These are phyloP conservation scores for Raffaelea arxii DNA, from an alignment of 2,329 filamentous ascomycete species.

Conservation along the genomic window DNA sequence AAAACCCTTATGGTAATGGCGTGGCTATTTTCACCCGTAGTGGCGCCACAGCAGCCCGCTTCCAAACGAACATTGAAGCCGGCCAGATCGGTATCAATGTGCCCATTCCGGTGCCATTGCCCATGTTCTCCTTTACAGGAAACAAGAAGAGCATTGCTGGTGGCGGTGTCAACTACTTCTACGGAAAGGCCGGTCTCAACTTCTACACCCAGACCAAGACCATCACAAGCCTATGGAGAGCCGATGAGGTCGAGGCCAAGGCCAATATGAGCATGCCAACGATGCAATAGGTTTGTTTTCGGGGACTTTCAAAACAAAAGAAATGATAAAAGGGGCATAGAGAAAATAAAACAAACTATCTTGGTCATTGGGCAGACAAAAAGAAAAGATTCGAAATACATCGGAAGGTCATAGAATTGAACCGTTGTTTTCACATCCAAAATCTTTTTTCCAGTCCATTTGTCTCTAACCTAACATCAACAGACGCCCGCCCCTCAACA, in stretches of 20 bases:
- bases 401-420: too few relatives aligned
- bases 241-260: slow-evolving; percentile 78
- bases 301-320: too few relatives aligned
- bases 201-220: slow-evolving; percentile 99
- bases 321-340: background rate
- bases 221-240: slow-evolving; percentile 84
- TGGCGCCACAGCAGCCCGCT: slow-evolving; percentile 65
- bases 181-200: slow-evolving; percentile 81
- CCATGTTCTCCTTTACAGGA: slow-evolving; percentile 63
- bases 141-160: slow-evolving; percentile 89
- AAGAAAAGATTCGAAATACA: too few relatives aligned
- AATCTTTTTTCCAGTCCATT: too few relatives aligned
- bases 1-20: slow-evolving; percentile 80
- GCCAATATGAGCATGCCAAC: slow-evolving; percentile 81
- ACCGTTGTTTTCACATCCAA: too few relatives aligned
- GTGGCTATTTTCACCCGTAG: slow-evolving; percentile 76
- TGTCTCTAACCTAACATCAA: too few relatives aligned
- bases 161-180: slow-evolving; percentile 87
- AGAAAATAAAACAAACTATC: background rate
- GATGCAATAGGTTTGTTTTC: slow-evolving; percentile 8
- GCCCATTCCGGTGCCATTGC: slow-evolving; percentile 62
- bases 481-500: too few relatives aligned
- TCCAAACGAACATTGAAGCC: slow-evolving; percentile 73
- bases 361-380: too few relatives aligned
- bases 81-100: slow-evolving; percentile 86